phyloP scores from a whole-genome alignment of 305 asterid species.

The Stenogyne calaminthoides region DNA sequence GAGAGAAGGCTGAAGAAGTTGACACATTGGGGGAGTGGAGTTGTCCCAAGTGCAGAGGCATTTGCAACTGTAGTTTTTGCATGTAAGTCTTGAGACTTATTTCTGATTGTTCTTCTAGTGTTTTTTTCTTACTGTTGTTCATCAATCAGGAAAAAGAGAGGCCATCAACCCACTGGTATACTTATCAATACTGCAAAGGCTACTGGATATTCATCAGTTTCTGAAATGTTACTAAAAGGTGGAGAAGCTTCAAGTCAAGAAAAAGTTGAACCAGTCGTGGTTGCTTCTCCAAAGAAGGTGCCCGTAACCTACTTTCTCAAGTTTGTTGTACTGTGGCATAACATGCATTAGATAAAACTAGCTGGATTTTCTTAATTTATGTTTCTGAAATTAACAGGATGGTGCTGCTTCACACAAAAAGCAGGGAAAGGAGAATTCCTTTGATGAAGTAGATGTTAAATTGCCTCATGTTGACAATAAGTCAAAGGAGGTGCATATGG shows the following conservation, averaged over 20 bases:
- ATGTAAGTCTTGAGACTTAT: slow-evolving; percentile 51
- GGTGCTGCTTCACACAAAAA: slow-evolving; percentile 41
- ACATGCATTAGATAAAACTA: slow-evolving; percentile 6
- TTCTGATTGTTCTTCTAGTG: background rate
- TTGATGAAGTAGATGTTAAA: slow-evolving; percentile 29
- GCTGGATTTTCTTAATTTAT: slow-evolving; percentile 17
- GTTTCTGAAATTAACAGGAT: slow-evolving; percentile 43
- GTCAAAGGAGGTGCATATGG: slow-evolving; percentile 32
- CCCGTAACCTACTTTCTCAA: slow-evolving; percentile 21
- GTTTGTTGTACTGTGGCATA: slow-evolving; percentile 8
- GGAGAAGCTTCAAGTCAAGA: slow-evolving; percentile 15
- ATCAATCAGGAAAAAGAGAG: slow-evolving; percentile 72
- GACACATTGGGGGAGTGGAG: slow-evolving; percentile 57
- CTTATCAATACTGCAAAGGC: slow-evolving; percentile 67
- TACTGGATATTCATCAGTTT: slow-evolving; percentile 78
- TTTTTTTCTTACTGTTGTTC: slow-evolving; percentile 22
- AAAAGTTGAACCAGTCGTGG: slow-evolving; percentile 23
- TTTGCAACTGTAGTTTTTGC: slow-evolving; percentile 94
- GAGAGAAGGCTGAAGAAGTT: slow-evolving; percentile 79
- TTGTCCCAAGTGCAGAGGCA: slow-evolving; percentile 89
- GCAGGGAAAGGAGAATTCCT: slow-evolving; percentile 58
- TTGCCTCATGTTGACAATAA: slow-evolving; percentile 37
- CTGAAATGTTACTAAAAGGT: slow-evolving; percentile 68
- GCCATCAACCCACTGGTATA: slow-evolving; percentile 77
- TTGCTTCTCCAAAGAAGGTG: slow-evolving; percentile 44